Percentiles rank a stretch among this genome's conserved stretches.
Conservation (phyloP, 768 basidiomycete genomes). For the Fistulinella prunicolor region DNA sequence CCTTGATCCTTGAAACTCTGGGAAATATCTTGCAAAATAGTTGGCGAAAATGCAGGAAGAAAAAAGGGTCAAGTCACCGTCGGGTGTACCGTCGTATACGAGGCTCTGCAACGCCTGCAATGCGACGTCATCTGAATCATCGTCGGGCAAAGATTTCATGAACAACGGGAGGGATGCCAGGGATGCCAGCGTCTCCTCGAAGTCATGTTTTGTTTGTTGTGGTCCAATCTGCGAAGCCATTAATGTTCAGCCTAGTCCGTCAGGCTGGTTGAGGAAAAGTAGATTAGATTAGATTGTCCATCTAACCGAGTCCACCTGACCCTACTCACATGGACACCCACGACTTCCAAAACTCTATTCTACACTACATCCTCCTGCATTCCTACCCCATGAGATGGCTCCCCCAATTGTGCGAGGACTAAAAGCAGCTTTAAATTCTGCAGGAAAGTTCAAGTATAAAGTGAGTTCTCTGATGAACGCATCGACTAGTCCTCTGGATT, state of each 20-base stretch:
- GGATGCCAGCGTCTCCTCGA: constrained; percentile 38
- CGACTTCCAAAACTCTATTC: too few species aligned
- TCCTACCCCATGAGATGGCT: constrained; percentile 14
- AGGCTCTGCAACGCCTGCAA: constrained; percentile 84
- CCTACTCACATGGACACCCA: too few species aligned
- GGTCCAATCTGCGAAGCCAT: constrained; percentile 28
- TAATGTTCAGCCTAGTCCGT: constrained; percentile 7
- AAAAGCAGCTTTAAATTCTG: constrained; percentile 58
- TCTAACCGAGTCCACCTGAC: too few species aligned
- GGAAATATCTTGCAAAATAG: constrained; percentile 64
- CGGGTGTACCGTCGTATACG: constrained; percentile 85
- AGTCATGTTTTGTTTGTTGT: constrained; percentile 17
- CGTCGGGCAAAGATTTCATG: constrained; percentile 83
- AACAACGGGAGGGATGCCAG: constrained; percentile 82
- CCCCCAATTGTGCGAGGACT: constrained; percentile 47
- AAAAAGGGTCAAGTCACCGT: constrained; percentile 60
- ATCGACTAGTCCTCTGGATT: too few species aligned
- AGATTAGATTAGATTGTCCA: constrained; percentile 21
- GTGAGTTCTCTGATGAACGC: constrained; percentile 31
- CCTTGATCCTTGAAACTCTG: constrained; percentile 94
- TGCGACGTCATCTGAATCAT: constrained; percentile 56
- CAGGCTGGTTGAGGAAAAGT: neutral
- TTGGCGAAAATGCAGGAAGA: neutral
- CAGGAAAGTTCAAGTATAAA: constrained; percentile 60
- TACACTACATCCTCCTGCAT: neutral